A percentile compares a stretch with the other conserved stretches of the same genome.
phyloP scores from a whole-genome alignment of 768 basidiomycete species.

The Termitomyces sp. region DNA sequence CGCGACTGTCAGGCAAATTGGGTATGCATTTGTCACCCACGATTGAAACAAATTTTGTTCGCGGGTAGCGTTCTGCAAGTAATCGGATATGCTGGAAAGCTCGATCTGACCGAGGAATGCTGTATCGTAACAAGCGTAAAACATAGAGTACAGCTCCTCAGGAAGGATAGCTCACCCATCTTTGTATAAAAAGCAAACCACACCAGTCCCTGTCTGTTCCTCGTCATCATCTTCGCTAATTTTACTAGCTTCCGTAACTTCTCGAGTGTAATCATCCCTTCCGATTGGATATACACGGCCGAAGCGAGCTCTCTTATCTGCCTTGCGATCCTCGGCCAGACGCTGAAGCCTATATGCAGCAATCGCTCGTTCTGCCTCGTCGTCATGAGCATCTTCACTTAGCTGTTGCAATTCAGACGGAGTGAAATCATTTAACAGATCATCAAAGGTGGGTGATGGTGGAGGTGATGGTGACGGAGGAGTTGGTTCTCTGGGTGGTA shows the following conservation, averaged over 20 bases:
- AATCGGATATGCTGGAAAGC: slow-evolving; percentile 61
- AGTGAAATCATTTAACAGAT: slow-evolving; percentile 59
- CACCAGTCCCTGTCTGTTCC: slow-evolving; percentile 76
- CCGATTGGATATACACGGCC: slow-evolving; percentile 86
- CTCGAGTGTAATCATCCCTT: slow-evolving; percentile 89
- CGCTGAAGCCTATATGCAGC: slow-evolving; percentile 60
- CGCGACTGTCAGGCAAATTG: slow-evolving; percentile 86
- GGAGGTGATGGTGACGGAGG: slow-evolving; percentile 80
- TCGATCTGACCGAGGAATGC: slow-evolving; percentile 76
- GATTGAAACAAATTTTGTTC: slow-evolving; percentile 94
- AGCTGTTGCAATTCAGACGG: slow-evolving; percentile 60
- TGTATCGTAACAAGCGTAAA: slow-evolving; percentile 21
- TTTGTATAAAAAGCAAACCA: slow-evolving; percentile 93
- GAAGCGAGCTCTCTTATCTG: slow-evolving; percentile 61
- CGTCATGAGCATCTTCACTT: slow-evolving; percentile 67
- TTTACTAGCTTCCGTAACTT: slow-evolving; percentile 91
- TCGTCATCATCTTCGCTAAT: slow-evolving; percentile 59
- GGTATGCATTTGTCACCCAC: slow-evolving; percentile 93
- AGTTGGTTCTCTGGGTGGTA: slow-evolving; percentile 66
- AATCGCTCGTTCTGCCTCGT: slow-evolving; percentile 71
- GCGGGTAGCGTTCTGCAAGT: slow-evolving; percentile 79
- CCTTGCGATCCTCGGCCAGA: slow-evolving; percentile 53
- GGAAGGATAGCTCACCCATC: slow-evolving; percentile 62
- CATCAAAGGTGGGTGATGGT: slow-evolving; percentile 64
- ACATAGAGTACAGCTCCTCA: neutral